These are phyloP conservation scores for Discostella stelligeroides DNA, from an alignment of 108 stramenopile genomes.

Conservation along the genomic window DNA sequence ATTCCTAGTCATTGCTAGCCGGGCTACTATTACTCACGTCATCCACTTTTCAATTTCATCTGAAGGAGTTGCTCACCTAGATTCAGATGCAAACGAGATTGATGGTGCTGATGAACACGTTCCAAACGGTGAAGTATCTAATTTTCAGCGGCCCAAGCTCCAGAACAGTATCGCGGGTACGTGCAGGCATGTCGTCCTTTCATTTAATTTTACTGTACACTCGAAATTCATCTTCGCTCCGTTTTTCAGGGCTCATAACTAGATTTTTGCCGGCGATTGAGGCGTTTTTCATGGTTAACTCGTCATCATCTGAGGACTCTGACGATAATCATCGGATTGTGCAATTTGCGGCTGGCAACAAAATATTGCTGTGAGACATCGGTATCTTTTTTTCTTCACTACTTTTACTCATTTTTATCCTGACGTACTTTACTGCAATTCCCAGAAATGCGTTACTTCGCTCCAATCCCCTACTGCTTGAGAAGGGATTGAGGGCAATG, in stretches of 20 bases:
- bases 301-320: constrained; percentile 37
- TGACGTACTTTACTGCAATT: background rate
- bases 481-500: constrained; percentile 84
- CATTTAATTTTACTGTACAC: background rate
- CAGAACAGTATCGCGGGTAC: constrained; percentile 83
- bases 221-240: background rate
- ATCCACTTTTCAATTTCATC: constrained; percentile 29
- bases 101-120: constrained; percentile 43
- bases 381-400: background rate
- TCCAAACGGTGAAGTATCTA: constrained; percentile 38
- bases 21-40: background rate
- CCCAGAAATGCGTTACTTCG: constrained; percentile 40
- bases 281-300: constrained; percentile 94
- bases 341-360: constrained; percentile 87
- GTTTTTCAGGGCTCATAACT: constrained; percentile 48
- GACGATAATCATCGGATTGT: constrained; percentile 59
- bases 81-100: constrained; percentile 50
- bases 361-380: constrained; percentile 66
- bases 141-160: constrained; percentile 55
- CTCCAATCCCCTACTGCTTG: constrained; percentile 86
- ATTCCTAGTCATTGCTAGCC: background rate
- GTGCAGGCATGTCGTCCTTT: background rate
- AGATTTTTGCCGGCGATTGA: constrained; percentile 95
- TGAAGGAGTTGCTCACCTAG: constrained; percentile 82
- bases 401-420: background rate